These are phyloP conservation scores for Petunia axillaris DNA, from an alignment of 257 asterid species.

Conservation along the genomic window DNA sequence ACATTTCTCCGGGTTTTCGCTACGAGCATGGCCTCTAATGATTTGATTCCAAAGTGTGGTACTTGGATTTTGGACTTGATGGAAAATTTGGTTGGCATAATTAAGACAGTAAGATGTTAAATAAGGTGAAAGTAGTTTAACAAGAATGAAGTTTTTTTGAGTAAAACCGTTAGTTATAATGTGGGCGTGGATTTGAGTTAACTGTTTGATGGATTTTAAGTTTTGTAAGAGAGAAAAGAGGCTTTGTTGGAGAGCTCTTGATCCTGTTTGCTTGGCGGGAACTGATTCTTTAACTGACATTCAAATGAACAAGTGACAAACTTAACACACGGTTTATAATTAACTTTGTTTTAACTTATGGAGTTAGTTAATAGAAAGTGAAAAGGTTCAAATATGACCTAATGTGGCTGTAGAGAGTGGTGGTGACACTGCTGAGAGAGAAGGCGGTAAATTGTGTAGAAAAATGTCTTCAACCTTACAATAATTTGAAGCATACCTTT, in stretches of 20 bases:
- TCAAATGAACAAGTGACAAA: neutral
- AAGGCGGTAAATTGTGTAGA: no score
- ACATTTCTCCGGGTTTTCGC: constrained; percentile 43
- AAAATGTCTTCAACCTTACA: no score
- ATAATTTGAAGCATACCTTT: no score
- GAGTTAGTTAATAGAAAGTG: no score
- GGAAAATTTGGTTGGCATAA: constrained; percentile 54
- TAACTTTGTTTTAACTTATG: no score
- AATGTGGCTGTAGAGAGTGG: no score
- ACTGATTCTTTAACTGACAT: constrained; percentile 44
- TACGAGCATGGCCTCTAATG: constrained; percentile 48
- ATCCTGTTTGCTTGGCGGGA: constrained; percentile 38
- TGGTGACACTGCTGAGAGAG: no score
- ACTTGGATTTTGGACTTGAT: constrained; percentile 53
- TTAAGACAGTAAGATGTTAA: constrained; percentile 45
- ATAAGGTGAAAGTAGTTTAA: constrained; percentile 54
- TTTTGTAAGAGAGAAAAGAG: constrained; percentile 53
- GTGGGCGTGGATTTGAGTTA: constrained; percentile 65
- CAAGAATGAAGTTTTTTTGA: constrained; percentile 66
- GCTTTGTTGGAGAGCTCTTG: constrained; percentile 58
- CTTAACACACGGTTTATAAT: no score
- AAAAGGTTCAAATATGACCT: no score
- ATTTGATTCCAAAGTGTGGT: constrained; percentile 73
- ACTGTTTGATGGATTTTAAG: constrained; percentile 52
- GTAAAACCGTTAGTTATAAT: constrained; percentile 55